These are phyloP conservation scores for Trypanosoma avium DNA, from an alignment of 208 protist genomes.

Conservation along the genomic window DNA sequence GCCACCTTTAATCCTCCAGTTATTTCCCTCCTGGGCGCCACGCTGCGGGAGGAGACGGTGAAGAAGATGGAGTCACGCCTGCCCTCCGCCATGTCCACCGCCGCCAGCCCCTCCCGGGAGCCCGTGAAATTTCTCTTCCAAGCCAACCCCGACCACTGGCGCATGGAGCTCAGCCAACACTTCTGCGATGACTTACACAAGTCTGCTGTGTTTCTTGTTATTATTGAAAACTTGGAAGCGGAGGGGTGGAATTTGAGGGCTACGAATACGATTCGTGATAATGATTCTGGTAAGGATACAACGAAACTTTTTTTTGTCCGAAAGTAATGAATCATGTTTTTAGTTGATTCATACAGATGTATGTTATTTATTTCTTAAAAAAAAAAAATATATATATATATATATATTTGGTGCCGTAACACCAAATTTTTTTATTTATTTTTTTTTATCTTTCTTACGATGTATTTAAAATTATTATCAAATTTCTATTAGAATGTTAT, in stretches of 20 bases:
- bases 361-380: not conserved
- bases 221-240: conserved; percentile 77
- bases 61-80: conserved; percentile 77
- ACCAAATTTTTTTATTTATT: conserved; percentile 17
- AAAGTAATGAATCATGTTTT: conserved; percentile 16
- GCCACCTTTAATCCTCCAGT: conserved; percentile 89
- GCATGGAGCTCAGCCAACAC: conserved; percentile 86
- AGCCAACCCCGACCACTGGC: conserved; percentile 84
- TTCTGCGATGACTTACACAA: conserved; percentile 92
- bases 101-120: conserved; percentile 70
- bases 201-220: conserved; percentile 67
- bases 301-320: conserved; percentile 86
- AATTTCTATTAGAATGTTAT: too few species aligned
- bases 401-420: not conserved
- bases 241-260: conserved; percentile 89
- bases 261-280: conserved; percentile 54
- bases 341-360: not conserved
- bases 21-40: conserved; percentile 83
- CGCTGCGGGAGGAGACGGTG: conserved; percentile 88
- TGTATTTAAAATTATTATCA: too few species aligned
- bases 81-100: conserved; percentile 68
- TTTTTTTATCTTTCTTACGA: conserved; percentile 13
- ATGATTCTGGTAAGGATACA: conserved; percentile 49
- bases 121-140: conserved; percentile 73
- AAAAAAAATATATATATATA: not conserved